These are phyloP conservation scores for Perilla frutescens DNA, from an alignment of 257 asterid genomes.

Conservation along the genomic window DNA sequence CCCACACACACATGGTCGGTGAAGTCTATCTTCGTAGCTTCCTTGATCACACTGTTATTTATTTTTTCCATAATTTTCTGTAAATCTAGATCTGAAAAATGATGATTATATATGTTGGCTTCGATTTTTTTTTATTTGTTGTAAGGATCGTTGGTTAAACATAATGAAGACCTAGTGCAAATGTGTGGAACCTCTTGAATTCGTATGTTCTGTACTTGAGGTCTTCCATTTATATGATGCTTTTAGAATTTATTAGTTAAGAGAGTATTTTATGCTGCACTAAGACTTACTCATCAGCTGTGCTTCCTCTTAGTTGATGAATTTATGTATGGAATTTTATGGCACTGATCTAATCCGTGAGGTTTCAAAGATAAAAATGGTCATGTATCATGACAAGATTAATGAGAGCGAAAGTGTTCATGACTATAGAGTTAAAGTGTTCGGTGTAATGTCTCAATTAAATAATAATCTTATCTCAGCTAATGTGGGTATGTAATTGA, in stretches of 20 bases:
- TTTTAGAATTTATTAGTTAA: background rate
- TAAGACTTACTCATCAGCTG: background rate
- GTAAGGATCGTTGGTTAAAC: background rate
- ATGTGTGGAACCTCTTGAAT: background rate
- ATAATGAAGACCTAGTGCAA: background rate
- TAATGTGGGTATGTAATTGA: too few relatives aligned
- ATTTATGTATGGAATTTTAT: background rate
- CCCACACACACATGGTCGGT: too few relatives aligned
- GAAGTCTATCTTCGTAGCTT: background rate
- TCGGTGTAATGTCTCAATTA: too few relatives aligned
- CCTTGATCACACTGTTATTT: background rate
- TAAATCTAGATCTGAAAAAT: slow-evolving; percentile 1
- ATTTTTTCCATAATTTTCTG: background rate
- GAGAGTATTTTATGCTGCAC: background rate
- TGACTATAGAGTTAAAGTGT: too few relatives aligned
- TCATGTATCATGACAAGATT: background rate
- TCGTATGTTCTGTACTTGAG: background rate
- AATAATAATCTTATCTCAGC: too few relatives aligned
- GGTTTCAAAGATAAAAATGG: background rate
- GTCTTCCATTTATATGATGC: background rate
- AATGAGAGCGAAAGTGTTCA: too few relatives aligned
- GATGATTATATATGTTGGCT: slow-evolving; percentile 8
- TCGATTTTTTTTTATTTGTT: too few relatives aligned
- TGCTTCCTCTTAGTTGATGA: background rate
- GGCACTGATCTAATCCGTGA: background rate